Conservation (phyloP, 495 filamentous ascomycete species). For the Parmelia sp. region DNA sequence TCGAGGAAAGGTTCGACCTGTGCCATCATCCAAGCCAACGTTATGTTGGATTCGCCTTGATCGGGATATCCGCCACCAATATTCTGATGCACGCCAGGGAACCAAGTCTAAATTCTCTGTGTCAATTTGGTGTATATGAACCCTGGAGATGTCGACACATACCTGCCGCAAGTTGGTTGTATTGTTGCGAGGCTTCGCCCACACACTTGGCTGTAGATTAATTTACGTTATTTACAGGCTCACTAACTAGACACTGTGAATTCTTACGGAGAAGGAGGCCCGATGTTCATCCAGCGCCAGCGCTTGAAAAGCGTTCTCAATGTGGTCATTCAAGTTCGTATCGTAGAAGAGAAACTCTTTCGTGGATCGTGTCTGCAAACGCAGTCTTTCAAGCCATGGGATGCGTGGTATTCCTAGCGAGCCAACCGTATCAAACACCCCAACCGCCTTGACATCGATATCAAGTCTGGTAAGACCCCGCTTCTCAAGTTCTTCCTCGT, state of each 20-base stretch:
- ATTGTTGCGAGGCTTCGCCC: slow-evolving; percentile 37
- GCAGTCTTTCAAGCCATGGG: slow-evolving; percentile 23
- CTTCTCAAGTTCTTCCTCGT: slow-evolving; percentile 23
- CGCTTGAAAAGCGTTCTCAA: slow-evolving; percentile 56
- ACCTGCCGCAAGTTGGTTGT: slow-evolving; percentile 13
- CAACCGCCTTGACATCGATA: slow-evolving; percentile 44
- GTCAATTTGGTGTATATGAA: slow-evolving; percentile 4
- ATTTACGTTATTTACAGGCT: not conserved
- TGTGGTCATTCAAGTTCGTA: slow-evolving; percentile 33
- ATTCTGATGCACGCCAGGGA: slow-evolving; percentile 49
- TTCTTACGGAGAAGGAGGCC: slow-evolving; percentile 36
- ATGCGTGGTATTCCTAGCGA: slow-evolving; percentile 31
- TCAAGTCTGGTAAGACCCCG: slow-evolving; percentile 23
- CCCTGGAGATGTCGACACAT: not conserved
- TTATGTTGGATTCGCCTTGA: slow-evolving; percentile 36
- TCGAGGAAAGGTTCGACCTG: slow-evolving; percentile 32
- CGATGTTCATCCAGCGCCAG: slow-evolving; percentile 52
- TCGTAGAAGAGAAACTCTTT: slow-evolving; percentile 31
- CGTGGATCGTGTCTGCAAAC: slow-evolving; percentile 22
- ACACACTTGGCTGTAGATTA: slow-evolving; percentile 31
- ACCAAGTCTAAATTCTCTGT: slow-evolving; percentile 43
- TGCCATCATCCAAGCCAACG: slow-evolving; percentile 45
- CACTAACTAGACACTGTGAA: too few species aligned
- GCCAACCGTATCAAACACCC: slow-evolving; percentile 58
- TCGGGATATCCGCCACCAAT: slow-evolving; percentile 44